These are phyloP conservation scores for Cephaloascus fragrans DNA, from an alignment of 805 yeast species.

Conservation along the genomic window DNA sequence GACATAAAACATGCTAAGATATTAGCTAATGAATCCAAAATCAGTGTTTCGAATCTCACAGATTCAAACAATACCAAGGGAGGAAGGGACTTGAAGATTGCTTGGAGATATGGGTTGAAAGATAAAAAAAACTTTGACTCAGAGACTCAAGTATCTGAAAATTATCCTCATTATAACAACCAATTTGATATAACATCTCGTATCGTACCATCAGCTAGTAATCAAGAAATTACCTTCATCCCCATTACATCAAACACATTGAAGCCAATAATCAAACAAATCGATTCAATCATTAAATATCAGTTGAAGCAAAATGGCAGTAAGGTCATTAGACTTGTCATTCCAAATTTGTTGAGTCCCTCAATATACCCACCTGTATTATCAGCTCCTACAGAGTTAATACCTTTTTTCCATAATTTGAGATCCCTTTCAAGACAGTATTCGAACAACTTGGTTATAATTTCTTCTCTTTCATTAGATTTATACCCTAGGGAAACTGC, in stretches of 20 bases:
- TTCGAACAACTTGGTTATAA: conserved; percentile 34
- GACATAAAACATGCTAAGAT: conserved; percentile 57
- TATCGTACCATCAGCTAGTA: conserved; percentile 54
- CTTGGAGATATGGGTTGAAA: conserved; percentile 79
- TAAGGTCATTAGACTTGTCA: conserved; percentile 50
- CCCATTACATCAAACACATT: conserved; percentile 18
- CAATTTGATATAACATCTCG: conserved; percentile 74
- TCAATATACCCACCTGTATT: conserved; percentile 49
- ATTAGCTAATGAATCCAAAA: conserved; percentile 44
- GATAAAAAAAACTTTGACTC: conserved; percentile 9
- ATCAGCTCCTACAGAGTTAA: conserved; percentile 33
- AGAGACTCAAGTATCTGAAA: conserved; percentile 15
- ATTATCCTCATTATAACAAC: conserved; percentile 45
- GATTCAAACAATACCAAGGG: conserved; percentile 14
- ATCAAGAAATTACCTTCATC: conserved; percentile 51
- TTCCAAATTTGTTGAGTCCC: conserved; percentile 80
- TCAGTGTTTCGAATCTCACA: conserved; percentile 60
- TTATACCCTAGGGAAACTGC: conserved; percentile 47
- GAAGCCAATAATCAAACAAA: conserved; percentile 22
- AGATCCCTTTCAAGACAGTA: conserved; percentile 41
- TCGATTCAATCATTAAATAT: conserved; percentile 25
- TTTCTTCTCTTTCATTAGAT: conserved; percentile 53
- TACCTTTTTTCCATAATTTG: conserved; percentile 55
- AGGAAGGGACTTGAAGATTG: conserved; percentile 61
- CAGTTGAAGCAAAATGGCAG: conserved; percentile 28